Evolutionary conservation across 2,329 filamentous ascomycete genomes (phyloP), one percentile per base, ranked within the genome.

Genomic region (Neurospora crassa): DNA sequence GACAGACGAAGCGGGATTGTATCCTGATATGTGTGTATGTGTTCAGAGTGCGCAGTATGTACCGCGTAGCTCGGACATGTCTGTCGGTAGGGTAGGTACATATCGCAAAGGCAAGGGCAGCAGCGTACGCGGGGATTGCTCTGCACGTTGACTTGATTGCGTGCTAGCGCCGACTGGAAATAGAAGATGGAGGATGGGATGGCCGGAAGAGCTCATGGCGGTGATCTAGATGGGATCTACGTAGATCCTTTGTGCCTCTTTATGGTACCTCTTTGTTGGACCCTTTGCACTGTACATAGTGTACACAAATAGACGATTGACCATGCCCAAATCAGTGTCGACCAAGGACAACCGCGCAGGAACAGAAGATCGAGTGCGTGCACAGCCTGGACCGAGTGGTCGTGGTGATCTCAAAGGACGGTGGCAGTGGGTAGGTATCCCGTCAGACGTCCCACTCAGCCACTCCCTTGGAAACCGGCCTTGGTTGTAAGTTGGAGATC

Each of bases 61-160:
- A 29, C 4, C 5, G 29, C 29, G 29, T 8, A 63, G 14, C 53
- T 63, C 53, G 53, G 24, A 63, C 7, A 63, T 29, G 24, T 8
- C 12, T 29, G 47, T 63, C 24, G 53, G 53, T 63, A 63, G 53
- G 53, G 24, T 34, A 37, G 53, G 24, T 34, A 37, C 34, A 37
- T 37, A n/a, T 81, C 53, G 53, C 53, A 34, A 63, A 7, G 53
- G 24, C 24, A 63, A 63, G 53, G 53, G 53, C 53, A 24, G 53
- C 53, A 24, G 53, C 53, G 24, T 63, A 63, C 34, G 47, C 47
- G 47, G 47, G 47, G 47, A 59, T 34, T 34, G 53, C 16, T 37
- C 24, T 63, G 24, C 24, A n/a, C 16, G 29, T 34, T 34, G 47
- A 59, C 29, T 18, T 59, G 47, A 59, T 59, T 59, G 53, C 29